Conservation (phyloP, 352 stramenopile species). For the Phytophthora idaei region DNA sequence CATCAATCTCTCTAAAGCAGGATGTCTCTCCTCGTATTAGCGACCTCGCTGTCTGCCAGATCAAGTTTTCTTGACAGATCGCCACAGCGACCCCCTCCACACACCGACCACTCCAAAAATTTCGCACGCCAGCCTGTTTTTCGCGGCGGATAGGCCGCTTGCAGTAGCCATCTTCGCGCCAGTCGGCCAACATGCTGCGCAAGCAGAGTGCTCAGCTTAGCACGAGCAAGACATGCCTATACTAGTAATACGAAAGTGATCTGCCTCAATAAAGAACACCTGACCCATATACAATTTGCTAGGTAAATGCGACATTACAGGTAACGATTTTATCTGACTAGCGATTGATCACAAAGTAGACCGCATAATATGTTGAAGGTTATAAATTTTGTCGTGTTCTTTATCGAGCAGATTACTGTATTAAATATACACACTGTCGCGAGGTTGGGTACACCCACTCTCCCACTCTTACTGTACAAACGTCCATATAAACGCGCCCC, state of each 20-base stretch:
- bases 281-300: too few species aligned
- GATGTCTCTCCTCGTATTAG: too few species aligned
- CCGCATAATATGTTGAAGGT: too few species aligned
- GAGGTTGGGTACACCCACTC: constrained; percentile 14
- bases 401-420: too few species aligned
- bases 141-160: constrained; percentile 8
- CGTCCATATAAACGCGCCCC: constrained; percentile 16
- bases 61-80: background rate
- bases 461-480: constrained; percentile 14
- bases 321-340: too few species aligned
- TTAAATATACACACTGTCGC: background rate
- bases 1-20: background rate
- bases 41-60: background rate
- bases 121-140: constrained; percentile 35
- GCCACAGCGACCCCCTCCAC: constrained; percentile 2
- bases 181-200: background rate
- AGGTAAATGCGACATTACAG: too few species aligned
- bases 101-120: constrained; percentile 23
- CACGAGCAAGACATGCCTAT: too few species aligned
- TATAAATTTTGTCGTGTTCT: too few species aligned
- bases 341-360: too few species aligned
- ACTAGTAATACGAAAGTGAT: too few species aligned
- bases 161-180: constrained; percentile 1
- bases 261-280: too few species aligned
- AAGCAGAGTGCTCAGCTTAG: background rate